These are phyloP conservation scores for Cyberlindnera americana DNA, from an alignment of 805 yeast genomes.

Conservation along the genomic window DNA sequence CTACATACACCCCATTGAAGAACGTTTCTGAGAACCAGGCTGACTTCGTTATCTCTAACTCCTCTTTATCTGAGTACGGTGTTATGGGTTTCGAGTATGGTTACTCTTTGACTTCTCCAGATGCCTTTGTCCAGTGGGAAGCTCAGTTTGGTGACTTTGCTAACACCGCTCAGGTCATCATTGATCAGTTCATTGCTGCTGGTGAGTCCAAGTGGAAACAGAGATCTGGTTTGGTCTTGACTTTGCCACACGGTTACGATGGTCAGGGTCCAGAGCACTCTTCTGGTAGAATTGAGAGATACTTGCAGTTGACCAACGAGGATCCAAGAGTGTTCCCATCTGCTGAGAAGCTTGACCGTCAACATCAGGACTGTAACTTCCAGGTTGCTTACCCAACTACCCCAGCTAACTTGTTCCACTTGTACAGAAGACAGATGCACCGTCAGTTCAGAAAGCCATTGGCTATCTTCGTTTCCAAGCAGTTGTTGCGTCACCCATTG, in stretches of 20 bases:
- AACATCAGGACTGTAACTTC: constrained; percentile 98
- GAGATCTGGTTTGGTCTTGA: constrained; percentile 92
- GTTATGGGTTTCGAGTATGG: constrained; percentile 99
- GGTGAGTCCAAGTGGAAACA: constrained; percentile 99
- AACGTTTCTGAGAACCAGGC: constrained; percentile 78
- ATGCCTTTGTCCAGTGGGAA: constrained; percentile 97
- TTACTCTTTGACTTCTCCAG: constrained; percentile 96
- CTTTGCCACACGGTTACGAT: constrained; percentile 98
- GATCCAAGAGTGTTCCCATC: constrained; percentile 94
- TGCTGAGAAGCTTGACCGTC: constrained; percentile 84
- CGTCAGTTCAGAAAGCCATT: constrained; percentile 97
- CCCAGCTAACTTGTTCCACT: constrained; percentile 94
- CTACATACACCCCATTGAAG: constrained; percentile 80
- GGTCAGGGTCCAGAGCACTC: constrained; percentile 99
- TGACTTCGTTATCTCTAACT: constrained; percentile 84
- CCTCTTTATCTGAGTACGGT: constrained; percentile 97
- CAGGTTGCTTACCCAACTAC: constrained; percentile 98
- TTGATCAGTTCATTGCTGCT: constrained; percentile 94
- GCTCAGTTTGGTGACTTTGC: constrained; percentile 99
- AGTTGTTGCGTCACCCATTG: constrained; percentile 93
- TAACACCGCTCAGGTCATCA: constrained; percentile 96
- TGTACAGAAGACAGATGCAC: constrained; percentile 98
- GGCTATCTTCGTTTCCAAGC: constrained; percentile 84
- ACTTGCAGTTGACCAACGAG: constrained; percentile 92
- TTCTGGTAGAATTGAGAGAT: constrained; percentile 95